phyloP scores from a whole-genome alignment of 2,329 filamentous ascomycete genomes.

The Xylariaceae sp. region DNA sequence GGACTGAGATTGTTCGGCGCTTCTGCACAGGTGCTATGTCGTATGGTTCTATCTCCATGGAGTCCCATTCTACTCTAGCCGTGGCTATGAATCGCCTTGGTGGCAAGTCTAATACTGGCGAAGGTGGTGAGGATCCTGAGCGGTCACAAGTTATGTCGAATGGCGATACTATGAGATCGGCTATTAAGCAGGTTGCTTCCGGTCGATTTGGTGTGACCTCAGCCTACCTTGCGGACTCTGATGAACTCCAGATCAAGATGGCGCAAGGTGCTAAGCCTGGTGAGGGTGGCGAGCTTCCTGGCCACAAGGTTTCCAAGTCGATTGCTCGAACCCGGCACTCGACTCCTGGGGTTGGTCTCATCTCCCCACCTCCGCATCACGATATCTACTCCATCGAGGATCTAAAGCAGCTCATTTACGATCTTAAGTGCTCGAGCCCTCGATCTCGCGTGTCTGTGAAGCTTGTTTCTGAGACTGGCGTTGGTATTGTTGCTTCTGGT shows the following conservation, averaged over 20 bases:
- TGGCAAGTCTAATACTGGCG: conserved; percentile 96
- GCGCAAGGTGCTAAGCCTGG: conserved; percentile 97
- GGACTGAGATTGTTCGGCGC: conserved; percentile 95
- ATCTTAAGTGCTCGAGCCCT: conserved; percentile 94
- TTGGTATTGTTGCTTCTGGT: conserved; percentile 96
- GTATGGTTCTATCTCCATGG: conserved; percentile 98
- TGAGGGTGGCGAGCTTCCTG: conserved; percentile 95
- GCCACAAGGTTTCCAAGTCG: conserved; percentile 93
- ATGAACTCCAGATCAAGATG: conserved; percentile 99
- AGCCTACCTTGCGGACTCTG: conserved; percentile 91
- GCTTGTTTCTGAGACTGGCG: conserved; percentile 95
- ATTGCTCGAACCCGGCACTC: conserved; percentile 96
- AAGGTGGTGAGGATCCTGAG: conserved; percentile 95
- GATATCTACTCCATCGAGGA: conserved; percentile 99
- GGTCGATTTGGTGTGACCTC: conserved; percentile 96
- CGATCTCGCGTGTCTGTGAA: conserved; percentile 93
- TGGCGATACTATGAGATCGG: conserved; percentile 94
- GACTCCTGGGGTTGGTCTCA: conserved; percentile 93
- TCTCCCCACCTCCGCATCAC: conserved; percentile 94
- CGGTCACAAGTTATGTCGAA: conserved; percentile 85
- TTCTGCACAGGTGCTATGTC: conserved; percentile 99
- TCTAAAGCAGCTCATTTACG: conserved; percentile 96
- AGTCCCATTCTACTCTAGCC: conserved; percentile 93
- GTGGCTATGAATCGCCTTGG: conserved; percentile 97
- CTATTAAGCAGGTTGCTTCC: conserved; percentile 97